Evolutionary conservation across 306 rosid species (phyloP), one percentile per base, ranked within the genome.

Genomic region (Alnus rubra): DNA sequence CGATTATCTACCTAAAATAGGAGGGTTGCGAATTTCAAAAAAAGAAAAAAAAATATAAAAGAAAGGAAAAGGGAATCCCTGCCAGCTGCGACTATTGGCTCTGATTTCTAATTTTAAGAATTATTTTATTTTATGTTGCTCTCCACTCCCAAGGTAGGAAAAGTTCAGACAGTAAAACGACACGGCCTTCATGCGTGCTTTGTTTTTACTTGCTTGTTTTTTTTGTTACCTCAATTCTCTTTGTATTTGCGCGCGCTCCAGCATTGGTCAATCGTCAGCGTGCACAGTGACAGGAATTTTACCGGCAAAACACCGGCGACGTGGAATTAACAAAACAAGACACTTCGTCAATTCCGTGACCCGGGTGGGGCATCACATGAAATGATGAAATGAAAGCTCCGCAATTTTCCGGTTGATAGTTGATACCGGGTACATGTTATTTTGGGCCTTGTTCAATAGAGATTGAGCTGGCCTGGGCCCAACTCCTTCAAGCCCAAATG

Each of bases 61-160:
- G 15, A 60, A 28, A 45, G 78, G 63, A 78, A 47, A 73, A 70
- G 79, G 76, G 87, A 80, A 86, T 87, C 90, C 80, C 76, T 55
- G 74, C 81, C 77, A 74, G 75, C 75, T 13, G 71, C 39, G 28
- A 42, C 33, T 4, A 16, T 23, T 60, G 37, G 72, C 33, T 44
- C 37, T 19, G n/a, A 35, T 49, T 0, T 86, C 64, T 59, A 77
- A 75, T 60, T 31, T 78, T 35, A 50, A 12, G 3, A 51, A 51
- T 51, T 16, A 18, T 9, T 45, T 31, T 13, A 11, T 49, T 14
- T 7, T 6, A n/a, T 1, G 6, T 12, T 15, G 47, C 37, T 69
- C 76, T 78, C 79, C 53, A 28, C 15, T 64, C 58, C 71, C 83
- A 59, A 74, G 51, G 69, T 16, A 50, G 45, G 67, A 19, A 69